These are phyloP conservation scores for Lichtheimia corymbifera DNA, from an alignment of 371 early-diverging fungal species.

Conservation along the genomic window DNA sequence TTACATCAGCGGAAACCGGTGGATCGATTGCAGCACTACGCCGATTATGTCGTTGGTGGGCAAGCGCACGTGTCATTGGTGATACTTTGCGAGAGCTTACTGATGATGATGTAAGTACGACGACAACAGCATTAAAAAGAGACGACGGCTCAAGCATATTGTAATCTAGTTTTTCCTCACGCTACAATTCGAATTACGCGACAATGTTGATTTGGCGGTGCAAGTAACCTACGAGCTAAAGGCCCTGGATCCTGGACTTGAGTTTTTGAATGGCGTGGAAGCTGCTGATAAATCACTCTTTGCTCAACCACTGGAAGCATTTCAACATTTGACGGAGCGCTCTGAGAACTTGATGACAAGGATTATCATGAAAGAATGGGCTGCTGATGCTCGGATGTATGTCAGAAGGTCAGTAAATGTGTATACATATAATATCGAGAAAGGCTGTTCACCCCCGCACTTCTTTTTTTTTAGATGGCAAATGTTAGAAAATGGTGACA, in stretches of 20 bases:
- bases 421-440: neutral
- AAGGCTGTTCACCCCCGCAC: neutral
- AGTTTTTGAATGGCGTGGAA: slow-evolving; percentile 8
- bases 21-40: slow-evolving; percentile 43
- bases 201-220: slow-evolving; percentile 12
- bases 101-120: slow-evolving; percentile 53
- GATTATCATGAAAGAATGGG: slow-evolving; percentile 62
- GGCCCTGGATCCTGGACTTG: slow-evolving; percentile 22
- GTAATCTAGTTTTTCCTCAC: slow-evolving; percentile 55
- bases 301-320: slow-evolving; percentile 24
- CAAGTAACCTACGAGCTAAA: slow-evolving; percentile 1
- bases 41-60: slow-evolving; percentile 55
- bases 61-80: slow-evolving; percentile 43
- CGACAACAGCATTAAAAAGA: no score
- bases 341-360: slow-evolving; percentile 56
- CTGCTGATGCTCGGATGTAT: slow-evolving; percentile 55
- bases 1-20: slow-evolving; percentile 34
- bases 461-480: slow-evolving; percentile 26
- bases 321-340: slow-evolving; percentile 37
- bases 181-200: slow-evolving; percentile 48
- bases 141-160: no score
- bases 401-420: slow-evolving; percentile 51
- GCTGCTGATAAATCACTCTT: slow-evolving; percentile 19
- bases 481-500: slow-evolving; percentile 13
- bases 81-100: slow-evolving; percentile 52